Conservation (phyloP, 805 yeast species). For the Starmera dryadoides region DNA sequence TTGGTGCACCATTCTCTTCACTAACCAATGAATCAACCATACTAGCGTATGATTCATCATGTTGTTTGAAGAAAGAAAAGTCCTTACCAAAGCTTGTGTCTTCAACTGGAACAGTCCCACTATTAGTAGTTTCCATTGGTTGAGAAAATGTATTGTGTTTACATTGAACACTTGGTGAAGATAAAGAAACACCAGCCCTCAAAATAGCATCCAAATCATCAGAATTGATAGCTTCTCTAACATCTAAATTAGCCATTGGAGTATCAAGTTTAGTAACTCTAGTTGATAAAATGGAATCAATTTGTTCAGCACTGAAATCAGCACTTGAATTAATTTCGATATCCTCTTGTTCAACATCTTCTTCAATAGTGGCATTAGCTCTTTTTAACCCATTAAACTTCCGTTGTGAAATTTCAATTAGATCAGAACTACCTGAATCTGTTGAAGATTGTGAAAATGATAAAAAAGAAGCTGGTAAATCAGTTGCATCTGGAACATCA, state of each 20-base stretch:
- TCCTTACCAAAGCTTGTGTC: not conserved
- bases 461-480: not conserved
- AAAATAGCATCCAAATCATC: not conserved
- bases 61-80: not conserved
- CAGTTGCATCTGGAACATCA: not conserved
- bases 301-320: not conserved
- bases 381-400: not conserved
- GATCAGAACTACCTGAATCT: constrained; percentile 1
- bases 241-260: not conserved
- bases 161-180: not conserved
- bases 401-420: constrained; percentile 2
- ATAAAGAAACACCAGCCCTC: not conserved
- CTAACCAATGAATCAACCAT: constrained; percentile 26
- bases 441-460: not conserved
- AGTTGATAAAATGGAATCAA: not conserved
- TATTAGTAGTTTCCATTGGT: not conserved
- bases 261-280: not conserved
- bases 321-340: too few species aligned
- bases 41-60: constrained; percentile 6
- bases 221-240: not conserved
- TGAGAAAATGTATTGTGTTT: not conserved
- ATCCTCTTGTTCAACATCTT: not conserved
- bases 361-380: too few species aligned
- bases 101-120: not conserved
- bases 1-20: constrained; percentile 6